Percentiles rank a stretch among this genome's conserved stretches.
These are phyloP conservation scores for Thermomucor indicae-seudaticae DNA, from an alignment of 371 early-diverging fungal genomes.

Conservation along the genomic window DNA sequence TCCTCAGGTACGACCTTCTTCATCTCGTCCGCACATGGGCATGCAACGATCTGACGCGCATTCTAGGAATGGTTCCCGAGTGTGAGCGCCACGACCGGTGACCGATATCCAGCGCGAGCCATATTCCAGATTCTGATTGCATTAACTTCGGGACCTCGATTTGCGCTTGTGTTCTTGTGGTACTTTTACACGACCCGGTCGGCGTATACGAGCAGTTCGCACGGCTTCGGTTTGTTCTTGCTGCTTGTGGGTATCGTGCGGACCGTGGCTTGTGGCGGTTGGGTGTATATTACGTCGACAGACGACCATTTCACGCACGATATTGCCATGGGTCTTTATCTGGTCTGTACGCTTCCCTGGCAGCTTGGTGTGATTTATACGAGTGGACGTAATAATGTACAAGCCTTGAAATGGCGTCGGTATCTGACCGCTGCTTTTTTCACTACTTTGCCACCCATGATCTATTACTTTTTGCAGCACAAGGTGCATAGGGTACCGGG, in stretches of 20 bases:
- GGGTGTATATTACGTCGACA: conserved; percentile 79
- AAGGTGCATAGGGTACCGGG: conserved; percentile 71
- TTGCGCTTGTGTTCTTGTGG: conserved; percentile 66
- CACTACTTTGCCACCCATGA: conserved; percentile 67
- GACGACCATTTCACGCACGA: conserved; percentile 82
- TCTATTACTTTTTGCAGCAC: conserved; percentile 75
- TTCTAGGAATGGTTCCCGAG: conserved; percentile 84
- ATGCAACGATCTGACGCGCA: background rate
- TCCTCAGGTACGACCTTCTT: conserved; percentile 53
- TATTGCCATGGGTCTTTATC: conserved; percentile 73
- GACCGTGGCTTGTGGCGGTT: conserved; percentile 74
- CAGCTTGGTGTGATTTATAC: conserved; percentile 60
- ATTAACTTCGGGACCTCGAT: conserved; percentile 65
- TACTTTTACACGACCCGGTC: conserved; percentile 50
- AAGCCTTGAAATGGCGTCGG: conserved; percentile 38
- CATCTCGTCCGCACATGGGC: too few relatives aligned
- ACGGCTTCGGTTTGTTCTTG: conserved; percentile 54
- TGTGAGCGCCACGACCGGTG: conserved; percentile 79
- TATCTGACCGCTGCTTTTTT: conserved; percentile 57
- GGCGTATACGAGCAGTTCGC: conserved; percentile 39
- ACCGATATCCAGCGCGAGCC: conserved; percentile 74
- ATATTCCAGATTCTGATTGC: conserved; percentile 81
- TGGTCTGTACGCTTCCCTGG: conserved; percentile 73
- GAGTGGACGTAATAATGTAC: conserved; percentile 18
- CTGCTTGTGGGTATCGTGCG: conserved; percentile 63